Evolutionary conservation across 192 early-diverging fungal genomes (phyloP), one percentile per base, ranked within the genome.

Genomic region (Backusella westeae): DNA sequence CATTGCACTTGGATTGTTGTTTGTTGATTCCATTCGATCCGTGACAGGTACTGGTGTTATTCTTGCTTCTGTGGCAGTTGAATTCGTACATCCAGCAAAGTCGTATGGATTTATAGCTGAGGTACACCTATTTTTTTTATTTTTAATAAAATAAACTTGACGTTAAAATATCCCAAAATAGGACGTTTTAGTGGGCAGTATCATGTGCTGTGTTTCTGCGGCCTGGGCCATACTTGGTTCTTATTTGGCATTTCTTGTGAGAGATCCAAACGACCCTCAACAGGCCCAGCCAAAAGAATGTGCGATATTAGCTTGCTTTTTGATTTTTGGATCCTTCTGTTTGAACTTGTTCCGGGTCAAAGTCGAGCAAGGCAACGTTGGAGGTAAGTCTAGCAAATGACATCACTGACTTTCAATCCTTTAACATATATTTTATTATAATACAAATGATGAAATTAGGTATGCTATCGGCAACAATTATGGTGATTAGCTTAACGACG

Each of bases 301-400:
- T 21, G 39, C 53, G 2, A 72, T 81, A 14, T 71, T 81, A 3
- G 41, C 69, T 8, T 21, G 38, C 12, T 81, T 81, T 67, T 36
- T 81, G 17, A 36, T 74, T 26, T 4, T 81, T 29, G 80, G 80
- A 21, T 59, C 67, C 32, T 77, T 81, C 21, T 26, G 42, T 10
- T 56, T 81, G 29, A 81, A 75, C 35, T 74, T 77, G 9, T 63
- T 76, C 49, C 66, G 80, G 6, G 80, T 70, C 15, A 81, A 76
- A 56, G 52, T 77, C 6, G 75, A 81, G 21, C 80, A 81, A 70
- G 76, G 72, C 26, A 81, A 81, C 52, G 72, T 74, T n/a, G 80
- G 75, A 67, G 80, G 80, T 80, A 76, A 79, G 44, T 2, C 59
- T 32, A 35, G 32, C 32, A 44, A 12, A 67, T 26, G 53, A 29